A percentile compares a stretch with the other conserved stretches of the same genome.
Conservation (phyloP, 306 rosid species). For the Dalbergia oliveri region DNA sequence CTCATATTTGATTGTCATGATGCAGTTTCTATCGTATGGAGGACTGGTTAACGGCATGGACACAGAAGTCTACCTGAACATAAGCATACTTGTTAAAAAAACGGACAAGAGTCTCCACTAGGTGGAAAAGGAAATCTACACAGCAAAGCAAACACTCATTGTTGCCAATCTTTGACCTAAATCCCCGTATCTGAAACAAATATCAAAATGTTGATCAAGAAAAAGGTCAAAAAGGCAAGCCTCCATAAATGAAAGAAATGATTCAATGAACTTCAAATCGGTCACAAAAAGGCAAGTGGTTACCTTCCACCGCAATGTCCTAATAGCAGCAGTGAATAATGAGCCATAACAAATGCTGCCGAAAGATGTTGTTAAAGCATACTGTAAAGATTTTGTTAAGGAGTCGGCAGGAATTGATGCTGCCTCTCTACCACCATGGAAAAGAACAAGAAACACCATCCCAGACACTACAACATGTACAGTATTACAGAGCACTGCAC, state of each 20-base stretch:
- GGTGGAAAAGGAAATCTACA: slow-evolving; percentile 96
- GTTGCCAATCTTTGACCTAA: slow-evolving; percentile 94
- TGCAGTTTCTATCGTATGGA: background rate
- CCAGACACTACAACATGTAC: slow-evolving; percentile 98
- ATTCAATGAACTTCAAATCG: background rate
- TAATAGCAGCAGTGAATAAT: slow-evolving; percentile 93
- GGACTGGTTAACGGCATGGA: slow-evolving; percentile 19
- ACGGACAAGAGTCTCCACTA: slow-evolving; percentile 98
- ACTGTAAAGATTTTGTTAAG: slow-evolving; percentile 70
- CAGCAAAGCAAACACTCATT: slow-evolving; percentile 97
- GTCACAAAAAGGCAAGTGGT: background rate
- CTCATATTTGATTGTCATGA: background rate
- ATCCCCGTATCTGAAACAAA: slow-evolving; percentile 84
- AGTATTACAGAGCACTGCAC: slow-evolving; percentile 93
- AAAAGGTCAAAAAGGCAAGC: slow-evolving; percentile 1
- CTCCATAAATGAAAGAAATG: slow-evolving; percentile 3
- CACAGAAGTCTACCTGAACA: slow-evolving; percentile 74
- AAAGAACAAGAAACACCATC: slow-evolving; percentile 94
- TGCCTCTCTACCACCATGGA: slow-evolving; percentile 86
- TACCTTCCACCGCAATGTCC: slow-evolving; percentile 97
- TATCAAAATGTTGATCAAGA: slow-evolving; percentile 19
- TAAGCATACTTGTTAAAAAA: slow-evolving; percentile 98
- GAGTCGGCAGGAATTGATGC: slow-evolving; percentile 82
- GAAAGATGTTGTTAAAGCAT: slow-evolving; percentile 91
- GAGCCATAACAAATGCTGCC: slow-evolving; percentile 99